Base-by-base conservation (phyloP, 2,329 filamentous ascomycete species). In the Botrytis byssoidea region DNA sequence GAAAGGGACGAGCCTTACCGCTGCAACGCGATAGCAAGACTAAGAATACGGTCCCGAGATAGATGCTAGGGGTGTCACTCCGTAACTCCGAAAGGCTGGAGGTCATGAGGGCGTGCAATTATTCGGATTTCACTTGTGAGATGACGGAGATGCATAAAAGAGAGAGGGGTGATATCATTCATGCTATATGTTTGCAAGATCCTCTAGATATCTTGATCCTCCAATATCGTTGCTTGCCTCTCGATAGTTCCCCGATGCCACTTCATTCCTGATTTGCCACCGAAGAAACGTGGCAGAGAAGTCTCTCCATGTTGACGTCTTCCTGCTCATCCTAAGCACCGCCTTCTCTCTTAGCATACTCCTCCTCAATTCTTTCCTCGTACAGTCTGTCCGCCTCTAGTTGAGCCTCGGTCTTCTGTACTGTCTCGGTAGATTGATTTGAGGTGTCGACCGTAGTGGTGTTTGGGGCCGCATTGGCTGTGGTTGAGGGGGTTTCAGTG, bases 311-410 rank as follows among this genome's bases (percentile, higher is more conserved):
- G 46, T 37, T 32, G 3, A 35, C 16, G 32, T n/a, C 46, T 59
- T 70, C 16, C 68, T 35, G 35, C 59, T 29, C 40, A n/a, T 40
- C 80, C 75, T 80, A 81, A 83, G 77, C 75, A 60, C 75, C 75
- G 10, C 75, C 75, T 61, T 76, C 75, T n/a, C 75, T 70, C 66
- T 76, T 76, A 9, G 74, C 74, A 73, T 76, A 76, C 37, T 76
- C 75, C 61, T 76, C 75, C 70, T 76, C 75, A 5, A 76, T 75
- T 18, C 66, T 66, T 48, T 76, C 75, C 63, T 76, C 75, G 29
- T 76, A 76, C 20, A 75, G 37, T 46, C 74, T 74, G n/a, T 75
- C 74, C 1, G 74, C 74, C 35, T 60, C 74, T 40, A 74, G 68
- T 37, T 75, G 64, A n/a, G 72, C 72, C 16, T 75, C 75, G 42